A percentile compares a stretch with the other conserved stretches of the same genome.
Conservation (phyloP, 1,139 yeast genomes). For the Pichia sp. region DNA sequence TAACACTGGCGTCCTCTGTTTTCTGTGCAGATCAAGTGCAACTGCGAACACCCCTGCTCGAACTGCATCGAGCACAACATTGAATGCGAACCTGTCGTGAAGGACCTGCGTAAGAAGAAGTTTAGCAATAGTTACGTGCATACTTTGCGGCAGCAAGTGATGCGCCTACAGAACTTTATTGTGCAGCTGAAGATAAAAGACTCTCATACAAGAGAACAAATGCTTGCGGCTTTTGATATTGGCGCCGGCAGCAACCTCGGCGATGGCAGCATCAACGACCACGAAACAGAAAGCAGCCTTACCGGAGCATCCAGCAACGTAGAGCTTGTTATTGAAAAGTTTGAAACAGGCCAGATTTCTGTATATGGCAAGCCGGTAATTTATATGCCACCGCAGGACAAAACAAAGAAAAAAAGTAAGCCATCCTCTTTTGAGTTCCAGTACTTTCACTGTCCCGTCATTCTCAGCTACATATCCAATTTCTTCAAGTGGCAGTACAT, state of each 20-base stretch:
- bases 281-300: neutral
- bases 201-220: neutral
- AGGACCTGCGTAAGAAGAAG: slow-evolving; percentile 11
- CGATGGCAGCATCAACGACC: too few species aligned
- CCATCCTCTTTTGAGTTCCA: slow-evolving; percentile 2
- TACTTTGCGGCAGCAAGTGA: slow-evolving; percentile 2
- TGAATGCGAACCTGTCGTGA: slow-evolving; percentile 6
- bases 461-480: slow-evolving; percentile 11
- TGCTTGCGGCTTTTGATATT: slow-evolving; percentile 1
- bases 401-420: neutral
- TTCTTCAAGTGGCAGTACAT: slow-evolving; percentile 14
- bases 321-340: slow-evolving; percentile 2
- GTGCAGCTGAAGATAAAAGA: slow-evolving; percentile 2
- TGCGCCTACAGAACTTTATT: slow-evolving; percentile 3
- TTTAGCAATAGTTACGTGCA: slow-evolving; percentile 8
- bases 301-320: neutral
- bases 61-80: slow-evolving; percentile 12
- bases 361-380: slow-evolving; percentile 11
- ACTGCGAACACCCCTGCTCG: slow-evolving; percentile 10
- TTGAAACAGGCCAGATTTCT: slow-evolving; percentile 3
- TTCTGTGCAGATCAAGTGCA: slow-evolving; percentile 9
- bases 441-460: slow-evolving; percentile 8
- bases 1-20: neutral
- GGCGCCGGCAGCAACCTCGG: too few species aligned
- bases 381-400: slow-evolving; percentile 5